These are phyloP conservation scores for Trichoderma gamsii DNA, from an alignment of 495 filamentous ascomycete genomes.

Conservation along the genomic window DNA sequence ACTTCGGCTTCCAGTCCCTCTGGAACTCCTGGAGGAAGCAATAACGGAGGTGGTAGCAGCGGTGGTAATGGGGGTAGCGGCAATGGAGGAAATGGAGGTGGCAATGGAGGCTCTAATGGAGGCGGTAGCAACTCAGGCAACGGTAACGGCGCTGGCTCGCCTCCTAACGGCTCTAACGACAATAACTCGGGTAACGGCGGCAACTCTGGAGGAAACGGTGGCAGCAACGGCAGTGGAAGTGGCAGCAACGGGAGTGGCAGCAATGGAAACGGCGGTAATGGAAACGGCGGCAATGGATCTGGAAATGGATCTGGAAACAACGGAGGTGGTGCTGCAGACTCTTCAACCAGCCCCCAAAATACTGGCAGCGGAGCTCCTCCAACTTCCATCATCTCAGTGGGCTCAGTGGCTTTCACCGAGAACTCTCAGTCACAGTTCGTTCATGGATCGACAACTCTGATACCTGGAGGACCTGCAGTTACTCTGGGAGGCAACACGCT, in stretches of 20 bases:
- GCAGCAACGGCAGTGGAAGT: background rate
- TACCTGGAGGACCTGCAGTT: background rate
- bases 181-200: background rate
- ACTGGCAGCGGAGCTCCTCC: background rate
- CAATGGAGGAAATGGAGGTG: conserved; percentile 2
- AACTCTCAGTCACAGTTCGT: conserved; percentile 2
- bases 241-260: background rate
- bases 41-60: background rate
- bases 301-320: background rate
- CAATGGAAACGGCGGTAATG: background rate
- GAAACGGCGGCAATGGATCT: background rate
- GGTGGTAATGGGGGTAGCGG: conserved; percentile 3
- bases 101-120: background rate
- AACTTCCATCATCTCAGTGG: background rate
- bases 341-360: background rate
- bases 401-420: background rate
- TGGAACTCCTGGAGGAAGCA: background rate
- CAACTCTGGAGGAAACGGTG: conserved; percentile 3
- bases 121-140: background rate
- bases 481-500: background rate
- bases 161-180: background rate
- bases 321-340: background rate
- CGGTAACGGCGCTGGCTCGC: background rate
- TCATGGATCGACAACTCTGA: background rate
- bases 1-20: background rate